Percentiles rank a stretch among this genome's conserved stretches.
Conservation (phyloP, 192 early-diverging fungal genomes). For the Phycomyces nitens region DNA sequence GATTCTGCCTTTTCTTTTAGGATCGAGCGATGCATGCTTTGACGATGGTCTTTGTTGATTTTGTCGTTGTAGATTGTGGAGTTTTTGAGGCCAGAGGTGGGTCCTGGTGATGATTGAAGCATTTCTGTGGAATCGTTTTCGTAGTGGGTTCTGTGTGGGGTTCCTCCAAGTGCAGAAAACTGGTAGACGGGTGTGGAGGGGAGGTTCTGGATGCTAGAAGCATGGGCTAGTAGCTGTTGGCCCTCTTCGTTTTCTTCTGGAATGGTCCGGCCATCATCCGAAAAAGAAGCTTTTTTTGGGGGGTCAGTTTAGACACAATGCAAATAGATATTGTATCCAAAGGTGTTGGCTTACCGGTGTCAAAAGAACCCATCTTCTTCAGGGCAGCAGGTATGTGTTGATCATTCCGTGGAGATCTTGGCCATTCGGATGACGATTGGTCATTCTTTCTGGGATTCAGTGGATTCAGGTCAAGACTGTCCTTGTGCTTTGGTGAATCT, state of each 20-base stretch:
- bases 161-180: neutral
- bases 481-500: neutral
- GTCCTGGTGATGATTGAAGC: neutral
- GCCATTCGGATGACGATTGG: neutral
- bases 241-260: constrained; percentile 22
- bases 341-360: neutral
- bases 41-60: neutral
- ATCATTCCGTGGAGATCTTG: neutral
- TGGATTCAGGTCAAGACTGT: constrained; percentile 1
- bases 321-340: too few relatives aligned
- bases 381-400: neutral
- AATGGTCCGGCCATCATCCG: constrained; percentile 11
- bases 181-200: neutral
- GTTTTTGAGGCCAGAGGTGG: too few relatives aligned
- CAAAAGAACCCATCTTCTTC: constrained; percentile 9
- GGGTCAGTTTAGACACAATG: neutral
- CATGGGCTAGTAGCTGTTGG: constrained; percentile 9
- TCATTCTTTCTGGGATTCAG: neutral
- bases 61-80: neutral
- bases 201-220: constrained; percentile 3
- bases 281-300: constrained; percentile 4
- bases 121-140: too few relatives aligned
- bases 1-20: neutral
- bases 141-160: too few relatives aligned
- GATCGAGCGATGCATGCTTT: neutral